Evolutionary conservation across 1,139 yeast genomes (phyloP).

Genomic region (Oligophagozyma castellii): DNA sequence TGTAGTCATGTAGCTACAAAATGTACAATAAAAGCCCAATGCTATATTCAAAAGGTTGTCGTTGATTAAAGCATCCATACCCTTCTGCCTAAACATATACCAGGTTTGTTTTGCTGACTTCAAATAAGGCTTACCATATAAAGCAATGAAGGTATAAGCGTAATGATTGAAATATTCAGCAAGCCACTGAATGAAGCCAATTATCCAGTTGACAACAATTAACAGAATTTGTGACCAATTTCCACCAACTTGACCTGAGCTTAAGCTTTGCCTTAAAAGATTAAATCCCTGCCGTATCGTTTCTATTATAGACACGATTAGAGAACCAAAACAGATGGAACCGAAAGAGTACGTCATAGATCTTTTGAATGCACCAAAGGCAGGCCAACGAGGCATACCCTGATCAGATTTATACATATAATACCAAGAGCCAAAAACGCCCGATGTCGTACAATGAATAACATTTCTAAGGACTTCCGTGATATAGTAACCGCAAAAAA

Average conservation of each 20-base stretch:
- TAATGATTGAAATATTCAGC: conserved; percentile 81
- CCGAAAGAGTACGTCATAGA: conserved; percentile 84
- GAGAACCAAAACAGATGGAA: conserved; percentile 77
- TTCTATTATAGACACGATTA: conserved; percentile 67
- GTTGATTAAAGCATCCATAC: conserved; percentile 75
- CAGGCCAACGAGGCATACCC: conserved; percentile 72
- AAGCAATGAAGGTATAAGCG: conserved; percentile 77
- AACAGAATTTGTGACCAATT: conserved; percentile 44
- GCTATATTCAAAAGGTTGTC: conserved; percentile 74
- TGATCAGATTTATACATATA: conserved; percentile 64
- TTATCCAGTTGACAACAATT: conserved; percentile 44
- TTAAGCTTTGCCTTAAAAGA: conserved; percentile 30
- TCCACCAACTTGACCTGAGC: conserved; percentile 37
- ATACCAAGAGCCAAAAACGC: conserved; percentile 87
- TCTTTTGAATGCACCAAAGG: conserved; percentile 67
- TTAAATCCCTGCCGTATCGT: conserved; percentile 39
- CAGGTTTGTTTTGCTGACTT: conserved; percentile 74
- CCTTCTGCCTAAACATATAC: conserved; percentile 63
- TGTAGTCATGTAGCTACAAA: conserved; percentile 58
- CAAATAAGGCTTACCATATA: conserved; percentile 71
- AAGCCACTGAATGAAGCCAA: conserved; percentile 61
- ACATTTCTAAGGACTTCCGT: conserved; percentile 74
- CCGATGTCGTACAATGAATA: conserved; percentile 76
- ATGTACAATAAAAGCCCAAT: conserved; percentile 53
- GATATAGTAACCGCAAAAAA: conserved; percentile 78